Evolutionary conservation across 371 early-diverging fungal genomes (phyloP), one percentile per base, ranked within the genome.

Genomic region (Rhizopus arrhizus): DNA sequence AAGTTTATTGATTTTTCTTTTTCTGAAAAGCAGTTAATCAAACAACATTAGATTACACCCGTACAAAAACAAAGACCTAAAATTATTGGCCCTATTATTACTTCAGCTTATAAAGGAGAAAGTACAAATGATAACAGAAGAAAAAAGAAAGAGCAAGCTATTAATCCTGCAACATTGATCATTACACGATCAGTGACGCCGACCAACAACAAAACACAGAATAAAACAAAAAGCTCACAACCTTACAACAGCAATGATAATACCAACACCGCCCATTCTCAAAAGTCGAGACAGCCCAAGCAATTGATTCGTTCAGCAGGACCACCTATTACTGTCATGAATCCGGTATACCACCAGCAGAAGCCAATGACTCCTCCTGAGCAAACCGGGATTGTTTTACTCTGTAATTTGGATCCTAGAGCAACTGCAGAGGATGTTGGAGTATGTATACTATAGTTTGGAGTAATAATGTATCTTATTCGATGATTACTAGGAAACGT

Each of bases 381-480:
- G 36, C 10, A 45, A 53, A 54, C 33, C 51, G 68, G 50, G 13
- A 76, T 72, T 32, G 79, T 86, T 28, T 58, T 83, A 34, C 72
- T 86, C 31, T 78, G 78, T 32, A 84, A 84, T 54, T 61, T 84
- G 53, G 85, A 86, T 60, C 81, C 80, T 49, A 79, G 71, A 48
- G 82, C 83, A 10, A 84, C 77, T 49, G 79, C 84, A 16, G 80
- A 82, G 16, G 86, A 86, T 68, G 79, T 86, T 34, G 77, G 76
- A 58, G 86, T 80, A 81, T 64, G 61, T 47, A 4, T 56, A 35
- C 35, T 28, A 16, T n/a, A 46, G 1, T 53, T 3, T 22, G 2
- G 22, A 22, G 22, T 22, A 36, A 15, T 38, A 45, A 11, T 15
- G 9, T 16, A 28, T 38, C 8, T 57, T 28, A 47, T 57, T 46